Evolutionary conservation across 768 basidiomycete species (phyloP).

Genomic region (Leccinum fibrillosum): DNA sequence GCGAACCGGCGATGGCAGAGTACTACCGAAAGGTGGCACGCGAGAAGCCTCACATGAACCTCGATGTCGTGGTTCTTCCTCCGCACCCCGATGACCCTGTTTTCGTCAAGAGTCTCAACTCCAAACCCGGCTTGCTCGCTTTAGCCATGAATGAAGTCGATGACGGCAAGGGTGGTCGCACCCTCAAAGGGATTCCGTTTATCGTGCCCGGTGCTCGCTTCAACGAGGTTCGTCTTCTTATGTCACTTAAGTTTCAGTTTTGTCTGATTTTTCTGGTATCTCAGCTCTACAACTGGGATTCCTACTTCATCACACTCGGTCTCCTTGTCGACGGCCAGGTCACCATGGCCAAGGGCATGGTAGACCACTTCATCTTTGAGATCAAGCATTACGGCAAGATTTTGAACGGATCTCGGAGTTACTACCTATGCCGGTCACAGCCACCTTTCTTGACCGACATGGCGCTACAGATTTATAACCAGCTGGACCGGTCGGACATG

Average conservation of each 20-base stretch:
- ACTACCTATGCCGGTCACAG: slow-evolving; percentile 94
- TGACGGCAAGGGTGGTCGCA: slow-evolving; percentile 73
- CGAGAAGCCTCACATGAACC: slow-evolving; percentile 90
- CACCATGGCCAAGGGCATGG: slow-evolving; percentile 94
- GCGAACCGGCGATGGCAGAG: slow-evolving; percentile 90
- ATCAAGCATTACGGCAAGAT: slow-evolving; percentile 98
- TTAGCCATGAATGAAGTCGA: slow-evolving; percentile 93
- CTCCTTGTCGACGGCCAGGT: slow-evolving; percentile 93
- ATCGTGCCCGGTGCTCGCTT: slow-evolving; percentile 95
- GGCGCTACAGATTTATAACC: slow-evolving; percentile 97
- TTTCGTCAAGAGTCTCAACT: slow-evolving; percentile 91
- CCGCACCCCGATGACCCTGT: slow-evolving; percentile 79
- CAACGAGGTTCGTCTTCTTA: slow-evolving; percentile 67
- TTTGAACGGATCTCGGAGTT: slow-evolving; percentile 92
- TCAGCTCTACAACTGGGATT: slow-evolving; percentile 93
- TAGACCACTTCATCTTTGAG: slow-evolving; percentile 99
- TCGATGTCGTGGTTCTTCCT: slow-evolving; percentile 91
- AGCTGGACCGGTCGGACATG: slow-evolving; percentile 81
- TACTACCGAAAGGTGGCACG: slow-evolving; percentile 90
- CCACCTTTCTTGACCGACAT: slow-evolving; percentile 99
- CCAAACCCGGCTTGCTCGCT: slow-evolving; percentile 90
- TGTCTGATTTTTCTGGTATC: slow-evolving; percentile 5
- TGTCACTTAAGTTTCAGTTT: not conserved
- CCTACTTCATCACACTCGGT: slow-evolving; percentile 91
- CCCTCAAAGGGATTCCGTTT: slow-evolving; percentile 92